Evolutionary conservation across 2,329 filamentous ascomycete species (phyloP), one percentile per base, ranked within the genome.

Genomic region (Hypoxylon sp.): DNA sequence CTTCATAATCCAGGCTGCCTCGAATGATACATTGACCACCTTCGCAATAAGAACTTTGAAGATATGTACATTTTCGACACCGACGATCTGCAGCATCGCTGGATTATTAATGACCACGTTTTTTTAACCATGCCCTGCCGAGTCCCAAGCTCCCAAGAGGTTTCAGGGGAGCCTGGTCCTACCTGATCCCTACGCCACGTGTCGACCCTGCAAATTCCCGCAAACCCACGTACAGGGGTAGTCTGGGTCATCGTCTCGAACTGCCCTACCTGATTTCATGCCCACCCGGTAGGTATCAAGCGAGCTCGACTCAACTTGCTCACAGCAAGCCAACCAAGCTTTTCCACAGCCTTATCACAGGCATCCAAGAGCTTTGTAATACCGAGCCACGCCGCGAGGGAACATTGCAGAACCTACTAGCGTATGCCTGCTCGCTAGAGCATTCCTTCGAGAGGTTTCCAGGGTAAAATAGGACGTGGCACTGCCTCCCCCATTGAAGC

Each of bases 181-280:
- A 20, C 28, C 16, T 45, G 26, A 64, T 51, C 55, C 61, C 50
- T 60, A 54, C 55, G n/a, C 61, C 61, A 64, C 61, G 61, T 56
- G 61, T 38, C 42, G 11, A 46, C 9, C 14, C 49, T 55, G 55
- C 45, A 60, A 46, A 51, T 32, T 45, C 45, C 48, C 55, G 61
- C 30, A 36, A 28, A n/a, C 22, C n/a, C n/a, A 42, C 20, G 12
- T 36, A 28, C 46, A 57, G 56, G 59, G 59, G 22, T 61, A 7
- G 20, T n/a, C 16, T 38, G 26, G 49, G 18, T 46, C 28, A 26
- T 51, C 45, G 18, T n/a, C 12, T 33, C 28, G 28, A 51, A 51
- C 6, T 24, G n/a, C n/a, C n/a, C n/a, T 51, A 14, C 48, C 9
- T 18, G 30, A 12, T 40, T 18, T 40, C 36, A 40, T 30, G 3